Evolutionary conservation across 495 filamentous ascomycete species (phyloP).

Genomic region (Lophiotrema nucula): DNA sequence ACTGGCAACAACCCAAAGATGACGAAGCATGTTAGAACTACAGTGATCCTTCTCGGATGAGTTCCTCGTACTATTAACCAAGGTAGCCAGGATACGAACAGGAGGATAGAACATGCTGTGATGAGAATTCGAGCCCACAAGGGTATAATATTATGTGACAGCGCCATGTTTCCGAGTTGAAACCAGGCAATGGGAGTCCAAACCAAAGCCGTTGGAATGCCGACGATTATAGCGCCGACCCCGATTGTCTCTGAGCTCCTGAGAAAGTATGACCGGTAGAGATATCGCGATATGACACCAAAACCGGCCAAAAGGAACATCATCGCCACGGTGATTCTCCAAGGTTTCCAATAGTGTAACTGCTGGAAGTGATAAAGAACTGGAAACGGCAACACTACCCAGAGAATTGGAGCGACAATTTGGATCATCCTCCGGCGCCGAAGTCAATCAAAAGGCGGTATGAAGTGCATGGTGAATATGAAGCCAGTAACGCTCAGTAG

Average conservation of each 20-base stretch:
- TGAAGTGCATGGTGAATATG: too few species aligned
- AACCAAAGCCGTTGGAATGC: background rate
- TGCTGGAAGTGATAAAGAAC: conserved; percentile 5
- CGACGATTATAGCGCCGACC: background rate
- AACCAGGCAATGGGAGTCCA: too few species aligned
- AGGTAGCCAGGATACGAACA: background rate
- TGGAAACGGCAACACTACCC: background rate
- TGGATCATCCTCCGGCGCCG: too few species aligned
- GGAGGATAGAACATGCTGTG: background rate
- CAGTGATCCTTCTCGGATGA: background rate
- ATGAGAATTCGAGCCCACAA: background rate
- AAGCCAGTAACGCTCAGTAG: too few species aligned
- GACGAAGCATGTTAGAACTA: background rate
- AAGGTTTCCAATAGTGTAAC: background rate
- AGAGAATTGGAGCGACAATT: background rate
- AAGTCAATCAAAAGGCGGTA: too few species aligned
- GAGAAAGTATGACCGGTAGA: background rate
- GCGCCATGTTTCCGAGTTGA: too few species aligned
- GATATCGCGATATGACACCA: background rate
- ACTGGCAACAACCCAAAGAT: background rate
- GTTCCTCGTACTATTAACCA: too few species aligned
- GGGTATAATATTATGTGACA: too few species aligned
- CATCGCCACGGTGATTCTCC: background rate
- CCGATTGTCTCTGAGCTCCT: background rate
- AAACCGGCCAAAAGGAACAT: background rate